These are phyloP conservation scores for Paramecium sexaurelia DNA, from an alignment of 73 alveolate genomes.

Conservation along the genomic window DNA sequence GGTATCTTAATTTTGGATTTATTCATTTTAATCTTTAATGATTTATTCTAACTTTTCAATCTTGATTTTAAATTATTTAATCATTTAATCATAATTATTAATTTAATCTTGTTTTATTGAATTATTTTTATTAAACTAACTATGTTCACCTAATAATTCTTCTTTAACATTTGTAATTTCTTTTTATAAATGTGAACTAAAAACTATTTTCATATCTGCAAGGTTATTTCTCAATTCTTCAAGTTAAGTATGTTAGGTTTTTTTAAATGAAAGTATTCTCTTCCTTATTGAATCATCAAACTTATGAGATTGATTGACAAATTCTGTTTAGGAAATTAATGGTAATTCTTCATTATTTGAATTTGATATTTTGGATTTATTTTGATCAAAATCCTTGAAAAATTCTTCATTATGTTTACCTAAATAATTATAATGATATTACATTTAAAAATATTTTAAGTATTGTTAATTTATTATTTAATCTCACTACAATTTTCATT, in stretches of 20 bases:
- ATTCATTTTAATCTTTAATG: background rate
- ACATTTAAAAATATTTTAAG: background rate
- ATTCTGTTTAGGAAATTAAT: background rate
- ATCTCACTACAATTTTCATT: conserved; percentile 17
- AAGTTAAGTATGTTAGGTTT: background rate
- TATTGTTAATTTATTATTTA: background rate
- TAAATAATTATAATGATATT: background rate
- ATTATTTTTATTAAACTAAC: background rate
- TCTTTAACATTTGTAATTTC: background rate
- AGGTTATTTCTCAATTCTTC: background rate
- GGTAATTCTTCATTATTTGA: background rate
- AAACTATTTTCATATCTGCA: background rate
- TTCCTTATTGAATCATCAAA: background rate
- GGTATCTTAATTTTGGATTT: background rate
- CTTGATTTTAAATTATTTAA: background rate
- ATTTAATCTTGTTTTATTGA: background rate
- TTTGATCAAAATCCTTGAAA: background rate
- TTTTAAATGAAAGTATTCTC: background rate
- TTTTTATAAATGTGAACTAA: background rate
- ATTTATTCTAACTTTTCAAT: background rate
- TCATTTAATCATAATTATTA: background rate
- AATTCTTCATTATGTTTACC: background rate
- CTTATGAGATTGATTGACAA: background rate
- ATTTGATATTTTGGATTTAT: background rate
- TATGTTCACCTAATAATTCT: background rate